Conservation (phyloP, 202 grass and related monocot genomes). For the Setaria italica region DNA sequence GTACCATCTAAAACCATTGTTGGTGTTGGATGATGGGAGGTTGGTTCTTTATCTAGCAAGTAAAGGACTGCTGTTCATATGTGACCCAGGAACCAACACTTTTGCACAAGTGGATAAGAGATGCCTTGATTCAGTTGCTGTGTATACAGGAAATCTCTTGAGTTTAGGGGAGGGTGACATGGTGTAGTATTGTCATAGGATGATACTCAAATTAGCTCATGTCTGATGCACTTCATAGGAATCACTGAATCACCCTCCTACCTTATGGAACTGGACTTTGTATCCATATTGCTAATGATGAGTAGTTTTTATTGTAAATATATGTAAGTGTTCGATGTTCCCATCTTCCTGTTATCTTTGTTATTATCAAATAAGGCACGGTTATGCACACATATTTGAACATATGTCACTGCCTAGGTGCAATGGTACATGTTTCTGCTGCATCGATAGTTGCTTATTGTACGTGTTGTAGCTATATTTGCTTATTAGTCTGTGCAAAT, state of each 20-base stretch:
- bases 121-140: not conserved
- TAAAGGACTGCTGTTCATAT: not conserved
- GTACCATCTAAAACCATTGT: not conserved
- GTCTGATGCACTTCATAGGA: not conserved
- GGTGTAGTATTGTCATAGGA: not conserved
- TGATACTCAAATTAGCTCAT: not conserved
- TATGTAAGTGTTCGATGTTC: not conserved
- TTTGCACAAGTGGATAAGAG: not conserved
- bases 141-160: not conserved
- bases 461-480: too few species aligned
- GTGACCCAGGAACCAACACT: not conserved
- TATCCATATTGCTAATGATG: not conserved
- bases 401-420: not conserved
- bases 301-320: not conserved
- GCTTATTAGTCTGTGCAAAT: too few species aligned
- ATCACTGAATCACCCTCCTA: not conserved
- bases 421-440: not conserved
- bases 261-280: not conserved
- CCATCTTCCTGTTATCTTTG: not conserved
- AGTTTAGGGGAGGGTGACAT: not conserved
- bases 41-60: not conserved
- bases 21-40: constrained; percentile 15
- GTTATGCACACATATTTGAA: not conserved
- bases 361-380: not conserved
- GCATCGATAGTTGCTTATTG: not conserved